Percentiles rank a stretch among this genome's conserved stretches.
Conservation (phyloP, 441 rosid species). For the Pelargonium australe region DNA sequence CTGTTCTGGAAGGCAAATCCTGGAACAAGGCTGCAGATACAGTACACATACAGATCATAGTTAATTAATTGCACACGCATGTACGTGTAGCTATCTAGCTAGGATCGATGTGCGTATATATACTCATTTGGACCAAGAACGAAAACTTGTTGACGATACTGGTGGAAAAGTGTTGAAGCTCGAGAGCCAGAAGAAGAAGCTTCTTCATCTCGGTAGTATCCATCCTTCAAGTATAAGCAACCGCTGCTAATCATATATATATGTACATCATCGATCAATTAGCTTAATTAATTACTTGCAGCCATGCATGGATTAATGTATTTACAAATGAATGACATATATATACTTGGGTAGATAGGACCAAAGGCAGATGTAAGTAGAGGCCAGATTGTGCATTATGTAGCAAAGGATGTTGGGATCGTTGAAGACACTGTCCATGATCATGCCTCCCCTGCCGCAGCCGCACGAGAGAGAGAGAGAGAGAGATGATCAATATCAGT, state of each 20-base stretch:
- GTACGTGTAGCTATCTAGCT: too few relatives aligned
- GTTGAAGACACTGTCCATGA: constrained; percentile 60
- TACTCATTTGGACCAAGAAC: constrained; percentile 37
- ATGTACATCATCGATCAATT: neutral
- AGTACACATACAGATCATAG: constrained; percentile 9
- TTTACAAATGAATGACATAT: too few relatives aligned
- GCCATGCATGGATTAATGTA: too few relatives aligned
- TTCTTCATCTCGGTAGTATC: constrained; percentile 36
- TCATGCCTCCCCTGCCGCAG: too few relatives aligned
- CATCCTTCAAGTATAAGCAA: constrained; percentile 44
- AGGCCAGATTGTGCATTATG: constrained; percentile 40
- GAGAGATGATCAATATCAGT: too few relatives aligned
- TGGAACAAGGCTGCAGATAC: constrained; percentile 54
- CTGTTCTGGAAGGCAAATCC: constrained; percentile 54
- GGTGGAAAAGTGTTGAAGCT: constrained; percentile 36
- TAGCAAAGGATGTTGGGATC: constrained; percentile 41
- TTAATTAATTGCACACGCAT: too few relatives aligned
- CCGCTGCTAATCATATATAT: constrained; percentile 25
- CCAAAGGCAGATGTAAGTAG: constrained; percentile 74
- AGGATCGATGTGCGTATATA: too few relatives aligned
- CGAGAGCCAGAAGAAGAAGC: constrained; percentile 33
- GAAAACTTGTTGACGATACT: constrained; percentile 38
- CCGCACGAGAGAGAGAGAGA: too few relatives aligned
- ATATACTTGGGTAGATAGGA: constrained; percentile 44
- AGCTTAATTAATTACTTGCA: too few relatives aligned